Percentiles rank a stretch among this genome's conserved stretches.
These are phyloP conservation scores for Andrographis paniculata DNA, from an alignment of 305 asterid species.

Conservation along the genomic window DNA sequence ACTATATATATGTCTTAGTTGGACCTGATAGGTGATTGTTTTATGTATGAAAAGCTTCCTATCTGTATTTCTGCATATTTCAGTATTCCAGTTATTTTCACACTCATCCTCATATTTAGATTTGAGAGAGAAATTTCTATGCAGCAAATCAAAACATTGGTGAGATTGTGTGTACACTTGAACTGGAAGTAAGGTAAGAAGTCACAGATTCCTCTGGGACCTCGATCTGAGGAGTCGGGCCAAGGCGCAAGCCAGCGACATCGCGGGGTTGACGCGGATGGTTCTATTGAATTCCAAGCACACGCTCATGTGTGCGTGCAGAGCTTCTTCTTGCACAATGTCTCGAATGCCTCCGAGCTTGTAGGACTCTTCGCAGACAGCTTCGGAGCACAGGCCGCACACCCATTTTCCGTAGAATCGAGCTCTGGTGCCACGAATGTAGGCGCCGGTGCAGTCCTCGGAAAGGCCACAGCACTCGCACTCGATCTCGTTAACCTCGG, in stretches of 20 bases:
- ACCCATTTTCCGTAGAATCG: constrained; percentile 42
- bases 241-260: constrained; percentile 42
- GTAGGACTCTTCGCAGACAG: constrained; percentile 36
- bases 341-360: constrained; percentile 33
- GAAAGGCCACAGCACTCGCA: constrained; percentile 43
- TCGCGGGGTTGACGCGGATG: constrained; percentile 34
- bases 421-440: constrained; percentile 26
- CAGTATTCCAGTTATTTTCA: too few relatives aligned
- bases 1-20: too few relatives aligned
- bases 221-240: constrained; percentile 27
- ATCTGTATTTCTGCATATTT: too few relatives aligned
- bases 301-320: constrained; percentile 34
- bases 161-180: too few relatives aligned
- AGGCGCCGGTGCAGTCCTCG: constrained; percentile 32
- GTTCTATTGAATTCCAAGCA: constrained; percentile 29
- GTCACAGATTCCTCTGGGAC: constrained; percentile 15
- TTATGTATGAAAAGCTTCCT: too few relatives aligned
- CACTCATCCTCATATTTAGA: too few relatives aligned
- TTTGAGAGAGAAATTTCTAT: too few relatives aligned
- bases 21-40: too few relatives aligned
- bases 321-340: constrained; percentile 31
- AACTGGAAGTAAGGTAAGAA: neutral
- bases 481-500: constrained; percentile 25
- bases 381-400: constrained; percentile 50
- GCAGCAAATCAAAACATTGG: too few relatives aligned